phyloP scores from a whole-genome alignment of 805 yeast genomes.

The Kuraishia hungarica region DNA sequence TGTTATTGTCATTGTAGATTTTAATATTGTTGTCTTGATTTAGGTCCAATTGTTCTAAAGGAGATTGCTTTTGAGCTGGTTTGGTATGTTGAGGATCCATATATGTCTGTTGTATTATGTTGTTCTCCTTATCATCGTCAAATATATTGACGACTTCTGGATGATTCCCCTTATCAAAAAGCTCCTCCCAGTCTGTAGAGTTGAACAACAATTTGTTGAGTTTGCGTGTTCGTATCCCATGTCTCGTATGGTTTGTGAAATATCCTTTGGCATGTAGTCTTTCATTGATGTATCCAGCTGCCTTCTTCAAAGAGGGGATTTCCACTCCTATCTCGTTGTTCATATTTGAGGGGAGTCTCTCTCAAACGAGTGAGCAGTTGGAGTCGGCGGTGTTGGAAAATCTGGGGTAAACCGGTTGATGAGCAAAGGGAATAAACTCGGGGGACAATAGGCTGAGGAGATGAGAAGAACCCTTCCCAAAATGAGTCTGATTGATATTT shows the following conservation, averaged over 20 bases:
- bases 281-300: background rate
- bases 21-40: background rate
- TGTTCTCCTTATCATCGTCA: background rate
- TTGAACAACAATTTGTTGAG: background rate
- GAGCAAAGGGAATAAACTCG: too few relatives aligned
- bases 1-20: background rate
- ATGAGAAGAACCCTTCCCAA: too few relatives aligned
- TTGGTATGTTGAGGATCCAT: background rate
- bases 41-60: background rate
- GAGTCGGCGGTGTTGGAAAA: too few relatives aligned
- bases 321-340: background rate
- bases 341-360: too few relatives aligned
- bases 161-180: background rate
- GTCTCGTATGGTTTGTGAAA: background rate
- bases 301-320: background rate
- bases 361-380: too few relatives aligned
- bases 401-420: background rate
- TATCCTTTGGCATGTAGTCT: background rate
- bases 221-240: background rate
- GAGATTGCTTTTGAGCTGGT: background rate
- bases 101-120: background rate
- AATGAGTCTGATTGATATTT: too few relatives aligned
- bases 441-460: too few relatives aligned
- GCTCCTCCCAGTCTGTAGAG: background rate
- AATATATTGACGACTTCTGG: background rate